Percentiles rank a stretch among this genome's conserved stretches.
phyloP scores from a whole-genome alignment of 805 yeast species.

The Saccharomyces eubayanus region DNA sequence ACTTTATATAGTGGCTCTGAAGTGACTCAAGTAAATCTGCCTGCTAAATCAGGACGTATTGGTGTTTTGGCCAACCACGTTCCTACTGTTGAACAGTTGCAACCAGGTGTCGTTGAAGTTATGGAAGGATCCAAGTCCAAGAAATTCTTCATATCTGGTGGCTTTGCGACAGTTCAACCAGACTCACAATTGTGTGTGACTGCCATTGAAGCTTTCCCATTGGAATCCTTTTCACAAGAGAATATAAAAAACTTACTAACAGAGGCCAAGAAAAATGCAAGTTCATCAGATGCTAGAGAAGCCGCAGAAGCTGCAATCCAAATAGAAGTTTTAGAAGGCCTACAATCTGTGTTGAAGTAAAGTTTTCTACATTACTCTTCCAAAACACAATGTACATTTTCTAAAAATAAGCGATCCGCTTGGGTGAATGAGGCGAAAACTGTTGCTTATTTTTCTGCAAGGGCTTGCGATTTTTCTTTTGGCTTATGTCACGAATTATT shows the following conservation, averaged over 20 bases:
- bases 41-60: conserved; percentile 90
- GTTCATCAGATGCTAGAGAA: conserved; percentile 75
- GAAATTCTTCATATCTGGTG: conserved; percentile 90
- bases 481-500: background rate
- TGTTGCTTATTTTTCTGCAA: background rate
- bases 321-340: conserved; percentile 92
- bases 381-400: background rate
- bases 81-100: conserved; percentile 91
- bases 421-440: background rate
- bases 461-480: background rate
- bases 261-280: conserved; percentile 88
- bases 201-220: conserved; percentile 90
- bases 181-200: conserved; percentile 84
- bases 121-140: conserved; percentile 62
- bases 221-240: conserved; percentile 75
- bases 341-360: conserved; percentile 42
- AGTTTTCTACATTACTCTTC: background rate
- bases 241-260: conserved; percentile 73
- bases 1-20: conserved; percentile 44
- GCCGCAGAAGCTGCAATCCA: conserved; percentile 94
- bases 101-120: conserved; percentile 91
- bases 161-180: conserved; percentile 93
- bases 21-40: conserved; percentile 79
- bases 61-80: conserved; percentile 98
- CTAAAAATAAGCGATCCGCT: background rate